Evolutionary conservation across 345 rosid species (phyloP).

Genomic region (Populus ilicifolia): DNA sequence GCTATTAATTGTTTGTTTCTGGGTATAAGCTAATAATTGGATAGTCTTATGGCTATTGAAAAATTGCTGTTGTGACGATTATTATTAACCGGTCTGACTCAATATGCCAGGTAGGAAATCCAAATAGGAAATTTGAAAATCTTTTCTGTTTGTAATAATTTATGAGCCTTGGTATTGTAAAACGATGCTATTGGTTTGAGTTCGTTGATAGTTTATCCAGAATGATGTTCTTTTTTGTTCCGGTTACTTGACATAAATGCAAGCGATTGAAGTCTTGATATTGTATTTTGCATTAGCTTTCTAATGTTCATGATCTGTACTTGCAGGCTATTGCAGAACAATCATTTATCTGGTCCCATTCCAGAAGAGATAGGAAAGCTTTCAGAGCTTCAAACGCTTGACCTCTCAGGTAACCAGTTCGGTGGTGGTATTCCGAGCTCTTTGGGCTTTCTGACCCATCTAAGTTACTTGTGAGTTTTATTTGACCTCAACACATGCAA

Average conservation of each 20-base stretch:
- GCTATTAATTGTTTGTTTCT: not conserved
- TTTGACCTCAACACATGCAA: slow-evolving; percentile 13
- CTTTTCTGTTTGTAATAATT: not conserved
- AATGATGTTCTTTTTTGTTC: not conserved
- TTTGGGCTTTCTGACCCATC: slow-evolving; percentile 59
- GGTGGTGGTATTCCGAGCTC: slow-evolving; percentile 75
- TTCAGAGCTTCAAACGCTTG: slow-evolving; percentile 70
- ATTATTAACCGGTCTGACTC: not conserved
- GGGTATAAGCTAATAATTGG: not conserved
- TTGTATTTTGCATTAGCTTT: not conserved
- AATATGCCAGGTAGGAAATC: not conserved
- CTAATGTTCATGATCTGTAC: not conserved
- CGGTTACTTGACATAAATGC: not conserved
- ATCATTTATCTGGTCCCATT: slow-evolving; percentile 58
- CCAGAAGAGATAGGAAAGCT: slow-evolving; percentile 72
- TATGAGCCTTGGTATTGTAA: not conserved
- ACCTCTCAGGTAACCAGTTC: slow-evolving; percentile 79
- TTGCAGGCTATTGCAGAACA: slow-evolving; percentile 65
- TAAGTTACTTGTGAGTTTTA: slow-evolving; percentile 86
- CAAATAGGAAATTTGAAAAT: not conserved
- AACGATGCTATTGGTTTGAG: not conserved
- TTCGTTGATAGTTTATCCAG: not conserved
- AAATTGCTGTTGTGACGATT: not conserved
- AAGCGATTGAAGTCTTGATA: not conserved
- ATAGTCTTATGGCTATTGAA: not conserved